These are phyloP conservation scores for Paratinospora sagittata DNA, from an alignment of 164 flowering plant species.

Conservation along the genomic window DNA sequence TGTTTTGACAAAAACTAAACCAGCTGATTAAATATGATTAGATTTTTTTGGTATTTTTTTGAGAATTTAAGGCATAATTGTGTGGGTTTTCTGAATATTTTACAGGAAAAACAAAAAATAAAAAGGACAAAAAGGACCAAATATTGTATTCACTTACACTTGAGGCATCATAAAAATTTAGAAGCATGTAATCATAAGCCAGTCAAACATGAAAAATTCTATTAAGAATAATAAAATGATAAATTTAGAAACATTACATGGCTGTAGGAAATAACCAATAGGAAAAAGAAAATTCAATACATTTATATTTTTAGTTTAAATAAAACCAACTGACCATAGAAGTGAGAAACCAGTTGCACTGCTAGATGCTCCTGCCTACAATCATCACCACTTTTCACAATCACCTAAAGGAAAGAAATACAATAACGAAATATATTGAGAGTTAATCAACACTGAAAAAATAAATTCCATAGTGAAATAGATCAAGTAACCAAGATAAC, in stretches of 20 bases:
- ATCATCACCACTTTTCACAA: constrained; percentile 99
- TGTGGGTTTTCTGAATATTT: too few species aligned
- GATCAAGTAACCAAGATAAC: neutral
- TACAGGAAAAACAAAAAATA: too few species aligned
- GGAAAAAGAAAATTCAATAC: neutral
- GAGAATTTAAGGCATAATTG: too few species aligned
- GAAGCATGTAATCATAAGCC: neutral
- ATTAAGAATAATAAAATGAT: neutral
- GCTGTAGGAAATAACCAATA: neutral
- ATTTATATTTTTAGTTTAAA: neutral
- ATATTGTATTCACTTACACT: too few species aligned
- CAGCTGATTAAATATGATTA: too few species aligned
- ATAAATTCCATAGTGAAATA: neutral
- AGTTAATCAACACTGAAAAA: neutral
- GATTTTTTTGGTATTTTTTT: too few species aligned
- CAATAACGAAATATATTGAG: neutral
- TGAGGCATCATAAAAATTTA: neutral
- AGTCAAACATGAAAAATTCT: neutral
- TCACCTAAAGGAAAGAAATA: constrained; percentile 37
- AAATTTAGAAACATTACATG: neutral
- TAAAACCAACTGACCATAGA: constrained; percentile 52
- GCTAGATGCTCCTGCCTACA: constrained; percentile 99
- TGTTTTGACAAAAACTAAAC: too few species aligned
- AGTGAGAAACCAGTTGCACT: constrained; percentile 96
- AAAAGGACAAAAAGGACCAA: too few species aligned